Evolutionary conservation across 495 filamentous ascomycete species (phyloP), one percentile per base, ranked within the genome.

Genomic region (Penicillium psychrofluorescens): DNA sequence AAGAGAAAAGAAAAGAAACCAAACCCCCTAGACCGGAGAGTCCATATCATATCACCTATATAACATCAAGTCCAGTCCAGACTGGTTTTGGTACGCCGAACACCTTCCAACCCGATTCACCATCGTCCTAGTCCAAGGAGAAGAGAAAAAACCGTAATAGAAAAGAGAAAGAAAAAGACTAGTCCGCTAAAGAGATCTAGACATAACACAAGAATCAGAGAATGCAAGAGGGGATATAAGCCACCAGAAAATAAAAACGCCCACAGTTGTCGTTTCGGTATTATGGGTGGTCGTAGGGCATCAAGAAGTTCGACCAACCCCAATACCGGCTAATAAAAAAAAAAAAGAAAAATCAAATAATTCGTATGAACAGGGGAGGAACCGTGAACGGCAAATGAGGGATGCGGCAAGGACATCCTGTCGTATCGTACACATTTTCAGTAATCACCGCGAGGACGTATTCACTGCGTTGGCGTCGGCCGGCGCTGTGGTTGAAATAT

Each of bases 391-490:
- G n/a, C n/a, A 12, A 6, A 7, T 5, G 32, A 34, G 7, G n/a
- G 32, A 11, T 3, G n/a, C 32, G 32, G 32, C 32, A 34, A 34
- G 32, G 32, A 7, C 32, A 34, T 34, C 32, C 10, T 34, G 40
- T 36, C 48, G 47, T 60, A 61, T 61, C 44, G 51, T 61, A 61
- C 57, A 61, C 44, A 34, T 29, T 34, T 41, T 39, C 37, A 40
- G 15, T 40, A 55, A 41, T 47, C 50, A 49, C 33, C 54, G 45
- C n/a, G 55, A 37, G n/a, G 49, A 52, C 2, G 58, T 30, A 34
- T 62, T 66, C 8, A 45, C 27, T 29, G 50, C 49, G 27, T 61
- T 50, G 27, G 56, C 52, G 39, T 60, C 44, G 15, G 47, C 49
- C 15, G 53, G 53, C 7, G 56, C 45, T 8, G 61, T 38, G 11